Evolutionary conservation across 768 basidiomycete genomes (phyloP), one percentile per base, ranked within the genome.

Genomic region (Tulasnella sp.): DNA sequence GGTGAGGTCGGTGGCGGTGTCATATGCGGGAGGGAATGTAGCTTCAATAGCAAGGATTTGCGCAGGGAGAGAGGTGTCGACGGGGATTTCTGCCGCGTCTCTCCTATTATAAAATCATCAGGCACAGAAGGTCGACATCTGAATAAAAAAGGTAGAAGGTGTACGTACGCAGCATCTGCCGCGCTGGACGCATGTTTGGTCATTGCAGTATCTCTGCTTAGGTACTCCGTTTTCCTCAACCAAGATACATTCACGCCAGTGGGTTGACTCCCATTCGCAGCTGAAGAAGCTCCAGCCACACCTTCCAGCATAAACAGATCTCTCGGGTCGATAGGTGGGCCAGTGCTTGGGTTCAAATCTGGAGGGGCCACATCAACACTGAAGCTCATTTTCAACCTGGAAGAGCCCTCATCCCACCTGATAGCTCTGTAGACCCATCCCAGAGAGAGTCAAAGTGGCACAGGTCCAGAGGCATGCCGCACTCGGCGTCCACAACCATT

Each of bases 401-500:
- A n/a, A n/a, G n/a, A n/a, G n/a, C n/a, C n/a, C n/a, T n/a, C n/a
- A n/a, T n/a, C 76, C 63, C 52, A 86, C 88, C 74, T 53, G 79
- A 76, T 70, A 85, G 80, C 67, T 84, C 79, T 2, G 77, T 85
- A 44, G 81, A 81, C 61, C 90, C 87, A 51, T 86, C 82, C 89
- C 87, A 92, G 17, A 94, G 72, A 34, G 80, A 85, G 56, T 85
- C 84, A 78, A 83, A 92, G 56, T 78, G 80, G 17, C 86, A 85
- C 49, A 94, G 73, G 68, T 98, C 90, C 24, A 99, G 72, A 0
- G 93, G 92, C 92, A 99, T 93, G 0, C 96, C 96, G 64, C 85
- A 85, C 69, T 99, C 96, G 0, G 89, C 90, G 65, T 99, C 96
- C 1, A 97, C 85, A 63, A 98, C 85, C 90, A 98, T 92, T 0